These are phyloP conservation scores for Capronia coronata DNA, from an alignment of 2,329 filamentous ascomycete genomes.

Conservation along the genomic window DNA sequence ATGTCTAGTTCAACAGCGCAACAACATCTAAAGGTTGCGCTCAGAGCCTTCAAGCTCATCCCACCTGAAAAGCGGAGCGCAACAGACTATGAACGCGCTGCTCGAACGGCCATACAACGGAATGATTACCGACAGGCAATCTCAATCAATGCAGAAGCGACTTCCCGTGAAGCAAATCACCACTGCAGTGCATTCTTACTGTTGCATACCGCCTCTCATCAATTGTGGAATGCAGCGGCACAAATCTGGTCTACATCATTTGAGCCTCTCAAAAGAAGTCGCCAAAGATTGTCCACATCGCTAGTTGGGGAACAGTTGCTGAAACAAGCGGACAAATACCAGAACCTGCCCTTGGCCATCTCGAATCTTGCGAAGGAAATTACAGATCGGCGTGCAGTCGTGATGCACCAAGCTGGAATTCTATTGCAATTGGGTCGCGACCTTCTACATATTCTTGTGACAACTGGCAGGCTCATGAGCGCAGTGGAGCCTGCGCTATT, in stretches of 20 bases:
- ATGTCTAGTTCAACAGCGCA: slow-evolving; percentile 5
- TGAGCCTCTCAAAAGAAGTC: slow-evolving; percentile 1
- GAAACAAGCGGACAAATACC: slow-evolving; percentile 9
- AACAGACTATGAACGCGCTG: slow-evolving; percentile 41
- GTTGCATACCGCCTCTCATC: slow-evolving; percentile 30
- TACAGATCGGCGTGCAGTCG: slow-evolving; percentile 3
- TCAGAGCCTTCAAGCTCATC: slow-evolving; percentile 42
- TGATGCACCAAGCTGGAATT: slow-evolving; percentile 10
- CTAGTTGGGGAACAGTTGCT: slow-evolving; percentile 6
- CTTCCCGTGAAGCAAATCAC: slow-evolving; percentile 26
- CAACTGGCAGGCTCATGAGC: slow-evolving; percentile 20
- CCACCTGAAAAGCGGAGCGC: slow-evolving; percentile 34
- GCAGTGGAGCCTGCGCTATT: slow-evolving; percentile 19
- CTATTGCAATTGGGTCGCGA: slow-evolving; percentile 7
- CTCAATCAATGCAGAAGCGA: slow-evolving; percentile 39
- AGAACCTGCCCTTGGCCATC: slow-evolving; percentile 15
- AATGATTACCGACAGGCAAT: slow-evolving; percentile 30
- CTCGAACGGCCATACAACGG: slow-evolving; percentile 14
- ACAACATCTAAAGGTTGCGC: slow-evolving; percentile 2
- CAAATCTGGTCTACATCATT: slow-evolving; percentile 31
- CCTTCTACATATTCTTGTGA: slow-evolving; percentile 12
- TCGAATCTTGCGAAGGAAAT: slow-evolving; percentile 9
- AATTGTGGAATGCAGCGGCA: slow-evolving; percentile 33
- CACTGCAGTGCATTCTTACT: slow-evolving; percentile 33
- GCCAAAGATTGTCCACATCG: slow-evolving; percentile 15